Evolutionary conservation across 495 filamentous ascomycete species (phyloP).

Genomic region (Podospora pseudocomata): DNA sequence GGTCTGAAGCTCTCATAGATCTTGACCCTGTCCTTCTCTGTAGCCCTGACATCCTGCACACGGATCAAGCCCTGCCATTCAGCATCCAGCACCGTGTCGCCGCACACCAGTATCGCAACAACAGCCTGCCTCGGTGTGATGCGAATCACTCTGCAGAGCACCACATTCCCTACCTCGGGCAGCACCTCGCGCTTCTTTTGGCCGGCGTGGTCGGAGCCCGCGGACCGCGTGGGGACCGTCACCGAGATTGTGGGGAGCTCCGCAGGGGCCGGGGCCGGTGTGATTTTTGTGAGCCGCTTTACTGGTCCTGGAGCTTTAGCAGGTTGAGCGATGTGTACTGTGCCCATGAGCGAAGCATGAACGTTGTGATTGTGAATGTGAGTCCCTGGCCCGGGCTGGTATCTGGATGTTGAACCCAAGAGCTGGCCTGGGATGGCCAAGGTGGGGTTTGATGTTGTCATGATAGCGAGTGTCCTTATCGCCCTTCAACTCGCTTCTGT

Average conservation of each 20-base stretch:
- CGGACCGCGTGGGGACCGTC: conserved; percentile 19
- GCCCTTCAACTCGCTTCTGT: neutral
- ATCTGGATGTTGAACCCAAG: conserved; percentile 63
- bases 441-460: conserved; percentile 24
- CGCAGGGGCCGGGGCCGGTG: conserved; percentile 31
- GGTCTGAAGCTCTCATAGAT: conserved; percentile 88
- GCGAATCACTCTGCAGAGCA: conserved; percentile 80
- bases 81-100: conserved; percentile 58
- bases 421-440: conserved; percentile 69
- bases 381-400: conserved; percentile 71
- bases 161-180: conserved; percentile 71
- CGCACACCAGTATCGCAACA: conserved; percentile 75
- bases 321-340: conserved; percentile 49
- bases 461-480: neutral
- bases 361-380: conserved; percentile 69
- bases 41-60: conserved; percentile 86
- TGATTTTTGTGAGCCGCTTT: conserved; percentile 54
- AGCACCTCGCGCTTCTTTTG: conserved; percentile 64
- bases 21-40: conserved; percentile 91
- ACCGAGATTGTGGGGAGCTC: conserved; percentile 41
- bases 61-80: conserved; percentile 62
- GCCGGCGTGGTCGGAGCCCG: conserved; percentile 25
- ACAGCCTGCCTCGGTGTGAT: conserved; percentile 79
- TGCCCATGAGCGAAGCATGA: conserved; percentile 68
- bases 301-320: conserved; percentile 52